These are phyloP conservation scores for Mycena crocata DNA, from an alignment of 768 basidiomycete species.

Conservation along the genomic window DNA sequence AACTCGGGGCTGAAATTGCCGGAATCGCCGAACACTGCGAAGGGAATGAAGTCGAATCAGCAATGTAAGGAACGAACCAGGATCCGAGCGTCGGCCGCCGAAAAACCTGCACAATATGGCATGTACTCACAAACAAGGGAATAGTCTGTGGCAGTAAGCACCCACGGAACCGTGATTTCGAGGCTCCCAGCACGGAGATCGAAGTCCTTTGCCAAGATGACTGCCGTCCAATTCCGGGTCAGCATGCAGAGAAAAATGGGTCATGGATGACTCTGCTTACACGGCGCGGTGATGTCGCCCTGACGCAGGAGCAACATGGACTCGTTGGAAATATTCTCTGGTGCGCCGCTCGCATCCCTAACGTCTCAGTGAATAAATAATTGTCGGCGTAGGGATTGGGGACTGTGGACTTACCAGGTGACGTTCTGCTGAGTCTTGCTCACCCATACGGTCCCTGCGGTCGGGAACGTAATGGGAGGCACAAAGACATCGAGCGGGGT, in stretches of 20 bases:
- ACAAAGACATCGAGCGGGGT: slow-evolving; percentile 38
- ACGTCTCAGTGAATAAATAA: background rate
- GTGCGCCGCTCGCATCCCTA: slow-evolving; percentile 39
- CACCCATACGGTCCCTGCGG: slow-evolving; percentile 36
- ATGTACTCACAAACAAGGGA: slow-evolving; percentile 41
- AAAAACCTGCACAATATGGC: background rate
- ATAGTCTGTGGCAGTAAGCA: slow-evolving; percentile 35
- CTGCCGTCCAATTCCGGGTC: slow-evolving; percentile 16
- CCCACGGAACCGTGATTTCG: slow-evolving; percentile 32
- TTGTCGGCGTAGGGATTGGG: background rate
- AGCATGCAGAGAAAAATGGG: background rate
- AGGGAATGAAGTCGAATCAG: too few species aligned
- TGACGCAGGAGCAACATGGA: slow-evolving; percentile 24
- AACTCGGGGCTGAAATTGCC: slow-evolving; percentile 38
- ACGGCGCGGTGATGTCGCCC: slow-evolving; percentile 14
- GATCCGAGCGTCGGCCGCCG: background rate
- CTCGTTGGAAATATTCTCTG: slow-evolving; percentile 40
- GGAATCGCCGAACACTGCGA: slow-evolving; percentile 49
- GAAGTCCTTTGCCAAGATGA: slow-evolving; percentile 37
- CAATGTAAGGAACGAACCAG: too few species aligned
- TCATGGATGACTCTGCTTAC: background rate
- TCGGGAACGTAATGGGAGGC: slow-evolving; percentile 41
- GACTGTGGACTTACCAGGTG: slow-evolving; percentile 40
- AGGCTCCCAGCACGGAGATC: slow-evolving; percentile 35
- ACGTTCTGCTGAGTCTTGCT: slow-evolving; percentile 38